These are phyloP conservation scores for Plasmodium berghei DNA, from an alignment of 169 alveolate genomes.

Conservation along the genomic window DNA sequence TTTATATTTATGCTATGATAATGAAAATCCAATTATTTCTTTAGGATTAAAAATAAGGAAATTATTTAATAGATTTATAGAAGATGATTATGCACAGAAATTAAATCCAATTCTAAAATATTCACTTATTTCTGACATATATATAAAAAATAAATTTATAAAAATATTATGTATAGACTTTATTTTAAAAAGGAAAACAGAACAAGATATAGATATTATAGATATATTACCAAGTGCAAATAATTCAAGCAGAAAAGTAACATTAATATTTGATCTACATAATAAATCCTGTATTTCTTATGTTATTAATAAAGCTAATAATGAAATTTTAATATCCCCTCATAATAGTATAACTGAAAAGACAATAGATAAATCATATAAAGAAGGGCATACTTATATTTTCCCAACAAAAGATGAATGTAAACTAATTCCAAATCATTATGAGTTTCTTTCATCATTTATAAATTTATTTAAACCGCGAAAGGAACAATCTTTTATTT, in stretches of 20 bases:
- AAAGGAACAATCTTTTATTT: constrained; percentile 50
- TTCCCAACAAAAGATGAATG: constrained; percentile 68
- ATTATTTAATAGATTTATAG: constrained; percentile 69
- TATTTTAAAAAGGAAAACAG: constrained; percentile 48
- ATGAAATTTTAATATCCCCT: constrained; percentile 74
- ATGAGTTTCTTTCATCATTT: constrained; percentile 71
- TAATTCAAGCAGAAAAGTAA: constrained; percentile 43
- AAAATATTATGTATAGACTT: constrained; percentile 75
- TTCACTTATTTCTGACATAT: constrained; percentile 55
- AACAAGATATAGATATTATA: constrained; percentile 67
- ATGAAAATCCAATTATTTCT: constrained; percentile 65
- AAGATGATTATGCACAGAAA: constrained; percentile 73
- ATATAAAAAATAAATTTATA: constrained; percentile 51
- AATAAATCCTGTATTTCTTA: constrained; percentile 66
- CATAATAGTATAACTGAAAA: constrained; percentile 73
- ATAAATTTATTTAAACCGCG: constrained; percentile 46
- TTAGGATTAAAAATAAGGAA: constrained; percentile 68
- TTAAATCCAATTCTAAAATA: constrained; percentile 72
- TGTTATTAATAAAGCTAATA: constrained; percentile 57
- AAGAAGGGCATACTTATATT: constrained; percentile 61
- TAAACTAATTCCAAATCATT: constrained; percentile 66
- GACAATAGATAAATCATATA: constrained; percentile 60
- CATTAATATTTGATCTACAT: constrained; percentile 68
- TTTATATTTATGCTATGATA: constrained; percentile 64
- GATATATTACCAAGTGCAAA: constrained; percentile 26